These are phyloP conservation scores for Stereum hirsutum DNA, from an alignment of 1,284 basidiomycete species.

Conservation along the genomic window DNA sequence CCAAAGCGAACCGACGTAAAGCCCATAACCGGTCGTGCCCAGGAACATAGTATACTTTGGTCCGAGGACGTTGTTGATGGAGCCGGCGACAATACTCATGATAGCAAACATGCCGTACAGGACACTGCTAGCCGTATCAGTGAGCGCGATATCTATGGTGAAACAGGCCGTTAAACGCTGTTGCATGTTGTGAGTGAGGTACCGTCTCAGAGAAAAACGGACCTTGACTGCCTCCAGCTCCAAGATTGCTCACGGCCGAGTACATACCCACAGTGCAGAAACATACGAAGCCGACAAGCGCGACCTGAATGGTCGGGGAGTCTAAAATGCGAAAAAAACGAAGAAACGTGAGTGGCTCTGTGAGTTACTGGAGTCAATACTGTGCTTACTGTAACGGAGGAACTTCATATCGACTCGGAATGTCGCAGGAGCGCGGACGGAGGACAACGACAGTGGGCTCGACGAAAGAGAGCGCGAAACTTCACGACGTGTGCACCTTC, in stretches of 20 bases:
- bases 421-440: no score
- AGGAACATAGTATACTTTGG: slow-evolving; percentile 35
- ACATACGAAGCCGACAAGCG: slow-evolving; percentile 13
- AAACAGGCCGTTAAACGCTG: no score
- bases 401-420: no score
- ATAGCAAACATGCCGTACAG: slow-evolving; percentile 36
- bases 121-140: slow-evolving; percentile 33
- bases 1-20: slow-evolving; percentile 40
- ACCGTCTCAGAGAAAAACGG: no score
- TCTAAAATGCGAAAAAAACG: no score
- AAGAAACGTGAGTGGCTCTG: no score
- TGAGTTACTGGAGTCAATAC: no score
- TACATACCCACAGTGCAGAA: slow-evolving; percentile 41
- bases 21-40: slow-evolving; percentile 35
- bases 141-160: slow-evolving; percentile 30
- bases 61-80: slow-evolving; percentile 40
- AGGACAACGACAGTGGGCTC: no score
- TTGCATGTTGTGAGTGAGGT: no score
- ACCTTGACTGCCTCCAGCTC: slow-evolving; percentile 36
- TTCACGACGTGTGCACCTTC: no score
- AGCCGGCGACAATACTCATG: slow-evolving; percentile 37
- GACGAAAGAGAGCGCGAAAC: no score
- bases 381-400: no score
- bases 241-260: slow-evolving; percentile 36
- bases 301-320: not conserved